Evolutionary conservation across 768 basidiomycete species (phyloP).

Genomic region (Kwoniella dendrophila): DNA sequence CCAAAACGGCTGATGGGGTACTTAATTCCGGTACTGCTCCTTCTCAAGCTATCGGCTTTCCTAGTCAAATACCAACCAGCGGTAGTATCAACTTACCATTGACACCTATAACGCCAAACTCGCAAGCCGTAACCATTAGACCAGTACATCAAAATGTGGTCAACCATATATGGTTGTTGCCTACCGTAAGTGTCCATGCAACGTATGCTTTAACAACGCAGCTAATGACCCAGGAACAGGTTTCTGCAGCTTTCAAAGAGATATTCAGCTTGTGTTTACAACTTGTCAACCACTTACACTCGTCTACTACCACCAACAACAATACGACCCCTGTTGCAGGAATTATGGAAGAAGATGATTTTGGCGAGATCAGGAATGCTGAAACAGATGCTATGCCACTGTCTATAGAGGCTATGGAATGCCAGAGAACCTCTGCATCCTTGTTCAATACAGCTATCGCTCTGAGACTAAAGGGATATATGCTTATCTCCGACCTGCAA

Average conservation of each 20-base stretch:
- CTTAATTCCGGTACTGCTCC: background rate
- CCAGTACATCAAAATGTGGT: constrained; percentile 58
- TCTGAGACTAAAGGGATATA: constrained; percentile 30
- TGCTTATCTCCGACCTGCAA: constrained; percentile 11
- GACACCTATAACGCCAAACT: constrained; percentile 8
- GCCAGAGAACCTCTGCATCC: constrained; percentile 23
- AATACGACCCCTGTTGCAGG: constrained; percentile 4
- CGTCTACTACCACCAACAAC: background rate
- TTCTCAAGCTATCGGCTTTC: background rate
- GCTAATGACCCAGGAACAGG: constrained; percentile 7
- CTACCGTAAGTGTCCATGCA: constrained; percentile 65
- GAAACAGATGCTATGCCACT: constrained; percentile 46
- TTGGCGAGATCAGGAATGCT: constrained; percentile 44
- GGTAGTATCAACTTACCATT: constrained; percentile 5
- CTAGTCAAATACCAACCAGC: constrained; percentile 17
- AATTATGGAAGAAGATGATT: constrained; percentile 45
- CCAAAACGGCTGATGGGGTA: background rate
- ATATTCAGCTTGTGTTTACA: constrained; percentile 15
- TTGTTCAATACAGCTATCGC: constrained; percentile 27
- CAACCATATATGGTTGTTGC: constrained; percentile 67
- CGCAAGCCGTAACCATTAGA: background rate
- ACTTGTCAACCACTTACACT: constrained; percentile 2
- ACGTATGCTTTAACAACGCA: background rate
- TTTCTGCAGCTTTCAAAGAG: constrained; percentile 18
- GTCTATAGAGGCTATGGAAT: constrained; percentile 40